Conservation (phyloP, 108 stramenopile species). For the Aurantiochytrium sp. region DNA sequence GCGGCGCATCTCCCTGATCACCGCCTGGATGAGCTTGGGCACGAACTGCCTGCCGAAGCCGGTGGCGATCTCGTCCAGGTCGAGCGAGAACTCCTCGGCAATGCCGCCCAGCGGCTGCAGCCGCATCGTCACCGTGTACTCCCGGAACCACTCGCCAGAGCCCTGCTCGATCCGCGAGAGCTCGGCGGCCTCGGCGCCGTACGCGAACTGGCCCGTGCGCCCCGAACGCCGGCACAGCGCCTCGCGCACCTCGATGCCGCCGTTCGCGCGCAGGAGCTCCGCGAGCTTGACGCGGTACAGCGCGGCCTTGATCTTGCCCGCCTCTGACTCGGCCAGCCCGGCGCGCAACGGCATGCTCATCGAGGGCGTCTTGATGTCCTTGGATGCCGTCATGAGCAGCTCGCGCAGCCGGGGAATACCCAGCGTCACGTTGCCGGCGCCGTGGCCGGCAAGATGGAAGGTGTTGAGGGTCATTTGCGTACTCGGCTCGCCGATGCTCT, state of each 20-base stretch:
- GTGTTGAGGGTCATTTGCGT: constrained; percentile 99
- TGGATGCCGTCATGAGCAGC: constrained; percentile 99
- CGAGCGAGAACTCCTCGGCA: constrained; percentile 77
- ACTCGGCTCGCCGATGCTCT: constrained; percentile 93
- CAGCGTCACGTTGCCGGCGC: constrained; percentile 98
- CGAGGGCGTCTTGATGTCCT: constrained; percentile 86
- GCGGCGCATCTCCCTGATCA: constrained; percentile 44
- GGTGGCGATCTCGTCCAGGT: constrained; percentile 70
- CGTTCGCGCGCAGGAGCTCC: constrained; percentile 72
- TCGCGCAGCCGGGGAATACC: constrained; percentile 98
- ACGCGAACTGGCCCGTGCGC: background rate
- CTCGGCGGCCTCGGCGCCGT: background rate
- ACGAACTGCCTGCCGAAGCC: constrained; percentile 68
- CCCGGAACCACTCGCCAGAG: constrained; percentile 63
- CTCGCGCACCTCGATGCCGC: constrained; percentile 66
- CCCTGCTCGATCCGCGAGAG: background rate
- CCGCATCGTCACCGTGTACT: constrained; percentile 67
- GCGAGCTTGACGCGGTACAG: constrained; percentile 47
- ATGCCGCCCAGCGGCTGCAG: constrained; percentile 78
- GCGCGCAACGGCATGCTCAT: constrained; percentile 81
- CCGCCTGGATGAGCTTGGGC: constrained; percentile 67
- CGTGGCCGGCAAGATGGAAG: constrained; percentile 95
- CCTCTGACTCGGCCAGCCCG: background rate
- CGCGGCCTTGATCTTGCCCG: background rate
- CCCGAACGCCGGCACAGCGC: constrained; percentile 36